These are phyloP conservation scores for Cicer judaicum DNA, from an alignment of 306 rosid species.

Conservation along the genomic window DNA sequence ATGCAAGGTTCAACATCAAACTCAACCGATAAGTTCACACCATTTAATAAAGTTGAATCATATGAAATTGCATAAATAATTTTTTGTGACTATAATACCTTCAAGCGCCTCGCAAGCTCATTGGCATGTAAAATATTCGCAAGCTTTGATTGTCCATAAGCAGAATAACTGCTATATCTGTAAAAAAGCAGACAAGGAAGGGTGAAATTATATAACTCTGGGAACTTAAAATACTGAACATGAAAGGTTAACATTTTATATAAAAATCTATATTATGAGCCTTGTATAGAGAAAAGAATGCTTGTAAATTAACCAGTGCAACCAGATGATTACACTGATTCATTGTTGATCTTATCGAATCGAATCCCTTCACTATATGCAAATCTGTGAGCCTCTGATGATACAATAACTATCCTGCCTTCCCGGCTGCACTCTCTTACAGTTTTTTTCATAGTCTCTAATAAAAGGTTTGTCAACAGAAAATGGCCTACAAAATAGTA, in stretches of 20 bases:
- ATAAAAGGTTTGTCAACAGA: constrained; percentile 76
- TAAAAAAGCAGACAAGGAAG: constrained; percentile 24
- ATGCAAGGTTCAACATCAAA: constrained; percentile 28
- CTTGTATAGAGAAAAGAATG: constrained; percentile 12
- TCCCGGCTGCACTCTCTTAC: constrained; percentile 63
- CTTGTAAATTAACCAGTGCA: constrained; percentile 35
- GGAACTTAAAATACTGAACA: constrained; percentile 13
- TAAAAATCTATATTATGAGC: background rate
- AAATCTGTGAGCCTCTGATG: constrained; percentile 70
- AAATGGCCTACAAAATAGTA: constrained; percentile 70
- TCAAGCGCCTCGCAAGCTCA: constrained; percentile 78
- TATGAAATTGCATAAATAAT: constrained; percentile 26
- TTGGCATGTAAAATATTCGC: constrained; percentile 79
- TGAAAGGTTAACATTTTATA: constrained; percentile 24
- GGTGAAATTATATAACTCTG: constrained; percentile 14
- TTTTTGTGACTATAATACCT: constrained; percentile 54
- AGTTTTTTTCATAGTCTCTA: constrained; percentile 81
- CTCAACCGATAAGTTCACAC: constrained; percentile 28
- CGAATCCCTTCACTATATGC: constrained; percentile 63
- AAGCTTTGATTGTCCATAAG: constrained; percentile 88
- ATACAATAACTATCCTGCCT: constrained; percentile 75
- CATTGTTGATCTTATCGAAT: constrained; percentile 69
- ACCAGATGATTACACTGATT: constrained; percentile 64
- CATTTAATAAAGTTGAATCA: constrained; percentile 18
- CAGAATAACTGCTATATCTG: constrained; percentile 61